Evolutionary conservation across 2,329 filamentous ascomycete species (phyloP).

Genomic region (Aspergillus uvarum): DNA sequence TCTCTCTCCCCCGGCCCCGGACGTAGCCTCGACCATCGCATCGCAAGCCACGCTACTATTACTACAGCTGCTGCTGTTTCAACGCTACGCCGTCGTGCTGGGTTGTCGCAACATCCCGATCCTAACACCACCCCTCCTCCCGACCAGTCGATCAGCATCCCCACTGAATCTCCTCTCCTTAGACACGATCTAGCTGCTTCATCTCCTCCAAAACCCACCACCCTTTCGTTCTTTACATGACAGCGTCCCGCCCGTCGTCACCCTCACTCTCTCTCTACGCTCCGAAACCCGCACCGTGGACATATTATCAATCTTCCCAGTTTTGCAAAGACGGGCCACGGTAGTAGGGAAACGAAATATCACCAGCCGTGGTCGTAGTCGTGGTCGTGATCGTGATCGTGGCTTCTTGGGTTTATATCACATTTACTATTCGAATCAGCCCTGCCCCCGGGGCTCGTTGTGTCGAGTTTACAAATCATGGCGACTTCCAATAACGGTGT

Average conservation of each 20-base stretch:
- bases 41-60: neutral
- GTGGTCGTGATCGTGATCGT: neutral
- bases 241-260: neutral
- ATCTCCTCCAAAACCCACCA: too few species aligned
- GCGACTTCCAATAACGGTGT: conserved; percentile 37
- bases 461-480: conserved; percentile 23
- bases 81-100: neutral
- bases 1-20: conserved; percentile 6
- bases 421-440: neutral
- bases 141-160: neutral
- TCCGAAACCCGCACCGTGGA: neutral
- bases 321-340: neutral
- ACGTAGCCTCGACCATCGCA: conserved; percentile 7
- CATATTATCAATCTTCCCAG: neutral
- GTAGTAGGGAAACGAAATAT: neutral
- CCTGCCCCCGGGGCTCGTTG: neutral
- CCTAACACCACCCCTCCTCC: neutral
- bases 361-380: neutral
- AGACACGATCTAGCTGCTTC: too few species aligned
- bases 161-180: neutral
- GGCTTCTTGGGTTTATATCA: too few species aligned
- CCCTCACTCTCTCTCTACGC: neutral
- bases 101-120: neutral
- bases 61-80: neutral
- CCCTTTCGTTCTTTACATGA: neutral